Percentiles rank a stretch among this genome's conserved stretches.
Evolutionary conservation across 345 rosid genomes (phyloP).

Genomic region (Gossypium arboreum): DNA sequence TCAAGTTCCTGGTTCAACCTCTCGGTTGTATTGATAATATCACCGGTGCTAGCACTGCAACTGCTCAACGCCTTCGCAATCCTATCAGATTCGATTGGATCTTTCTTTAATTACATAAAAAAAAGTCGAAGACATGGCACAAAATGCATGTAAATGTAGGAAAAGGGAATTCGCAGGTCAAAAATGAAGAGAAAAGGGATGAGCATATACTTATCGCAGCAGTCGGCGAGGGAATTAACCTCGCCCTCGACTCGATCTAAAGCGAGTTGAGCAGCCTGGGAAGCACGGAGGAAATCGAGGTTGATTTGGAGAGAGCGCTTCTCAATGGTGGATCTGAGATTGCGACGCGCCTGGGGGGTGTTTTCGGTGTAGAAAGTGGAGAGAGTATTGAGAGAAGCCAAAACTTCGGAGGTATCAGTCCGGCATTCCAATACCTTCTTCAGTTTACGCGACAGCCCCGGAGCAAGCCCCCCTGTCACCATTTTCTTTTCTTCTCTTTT

Average conservation of each 20-base stretch:
- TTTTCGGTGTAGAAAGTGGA: conserved; percentile 80
- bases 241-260: conserved; percentile 95
- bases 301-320: conserved; percentile 88
- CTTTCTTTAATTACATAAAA: background rate
- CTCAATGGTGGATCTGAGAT: conserved; percentile 97
- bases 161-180: background rate
- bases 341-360: conserved; percentile 85
- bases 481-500: background rate
- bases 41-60: conserved; percentile 83
- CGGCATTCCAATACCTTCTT: conserved; percentile 91
- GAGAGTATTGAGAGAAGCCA: conserved; percentile 75
- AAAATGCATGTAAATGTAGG: background rate
- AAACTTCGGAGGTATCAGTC: conserved; percentile 80
- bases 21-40: conserved; percentile 85
- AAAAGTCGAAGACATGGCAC: background rate
- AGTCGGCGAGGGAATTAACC: conserved; percentile 80
- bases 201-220: conserved; percentile 74
- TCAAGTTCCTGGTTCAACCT: conserved; percentile 92
- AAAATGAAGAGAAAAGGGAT: background rate
- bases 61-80: conserved; percentile 78
- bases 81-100: conserved; percentile 25
- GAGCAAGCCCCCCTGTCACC: conserved; percentile 73
- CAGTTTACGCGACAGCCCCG: conserved; percentile 88
- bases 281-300: conserved; percentile 69
- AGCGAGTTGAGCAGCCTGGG: conserved; percentile 69